Conservation (phyloP, 495 filamentous ascomycete genomes). For the Darksidea phi region DNA sequence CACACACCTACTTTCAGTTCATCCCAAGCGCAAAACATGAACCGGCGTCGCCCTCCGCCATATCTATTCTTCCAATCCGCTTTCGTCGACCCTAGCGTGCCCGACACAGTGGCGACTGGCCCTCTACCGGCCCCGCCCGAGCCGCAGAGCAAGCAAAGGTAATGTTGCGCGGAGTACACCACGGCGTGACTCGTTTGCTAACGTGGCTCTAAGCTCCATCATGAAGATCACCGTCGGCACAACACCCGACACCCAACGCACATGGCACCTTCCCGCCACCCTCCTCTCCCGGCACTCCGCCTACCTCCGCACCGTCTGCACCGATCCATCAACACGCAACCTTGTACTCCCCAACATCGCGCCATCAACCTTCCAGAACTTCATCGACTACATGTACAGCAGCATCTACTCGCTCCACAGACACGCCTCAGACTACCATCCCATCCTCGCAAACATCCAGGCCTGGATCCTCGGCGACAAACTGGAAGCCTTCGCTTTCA, state of each 20-base stretch:
- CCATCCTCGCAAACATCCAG: not conserved
- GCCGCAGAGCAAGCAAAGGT: no score
- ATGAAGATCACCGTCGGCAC: not conserved
- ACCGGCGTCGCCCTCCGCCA: not conserved
- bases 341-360: not conserved
- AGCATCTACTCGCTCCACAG: conserved; percentile 4
- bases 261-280: not conserved
- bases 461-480: conserved; percentile 3
- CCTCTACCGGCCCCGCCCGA: not conserved
- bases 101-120: not conserved
- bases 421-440: not conserved
- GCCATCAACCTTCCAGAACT: conserved; percentile 6
- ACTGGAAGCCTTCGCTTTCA: not conserved
- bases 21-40: not conserved
- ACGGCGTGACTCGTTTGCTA: not conserved
- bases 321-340: no score
- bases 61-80: not conserved
- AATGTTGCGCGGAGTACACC: not conserved
- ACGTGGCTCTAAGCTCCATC: not conserved
- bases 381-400: conserved; percentile 13
- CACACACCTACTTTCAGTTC: not conserved
- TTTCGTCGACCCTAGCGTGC: not conserved
- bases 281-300: not conserved
- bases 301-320: not conserved
- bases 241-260: not conserved